Percentiles rank a stretch among this genome's conserved stretches.
Evolutionary conservation across 2,329 filamentous ascomycete genomes (phyloP).

Genomic region (Dactylonectria macrodidyma): DNA sequence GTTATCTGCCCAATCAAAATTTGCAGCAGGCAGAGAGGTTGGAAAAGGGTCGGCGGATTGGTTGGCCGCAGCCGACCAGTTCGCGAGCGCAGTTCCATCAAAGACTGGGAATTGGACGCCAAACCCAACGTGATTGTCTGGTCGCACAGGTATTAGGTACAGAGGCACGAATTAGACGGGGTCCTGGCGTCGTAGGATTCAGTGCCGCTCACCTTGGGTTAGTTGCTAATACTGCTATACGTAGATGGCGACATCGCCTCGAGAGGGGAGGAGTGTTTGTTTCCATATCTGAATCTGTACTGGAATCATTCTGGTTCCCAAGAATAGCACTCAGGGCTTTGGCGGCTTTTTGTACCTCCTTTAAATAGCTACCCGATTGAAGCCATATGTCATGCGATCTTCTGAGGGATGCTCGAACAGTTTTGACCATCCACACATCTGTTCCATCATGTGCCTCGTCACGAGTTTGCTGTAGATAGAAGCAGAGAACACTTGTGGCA

Average conservation of each 20-base stretch:
- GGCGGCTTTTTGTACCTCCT: constrained; percentile 21
- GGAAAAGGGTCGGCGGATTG: not conserved
- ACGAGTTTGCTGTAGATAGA: constrained; percentile 8
- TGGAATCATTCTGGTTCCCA: not conserved
- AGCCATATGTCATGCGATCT: constrained; percentile 21
- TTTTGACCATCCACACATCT: not conserved
- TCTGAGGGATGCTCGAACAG: not conserved
- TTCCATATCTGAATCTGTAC: not conserved
- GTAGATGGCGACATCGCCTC: not conserved
- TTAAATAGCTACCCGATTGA: constrained; percentile 7
- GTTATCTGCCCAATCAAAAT: constrained; percentile 2
- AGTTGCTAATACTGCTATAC: not conserved
- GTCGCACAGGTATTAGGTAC: not conserved
- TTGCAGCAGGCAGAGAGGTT: not conserved
- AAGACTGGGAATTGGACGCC: constrained; percentile 15
- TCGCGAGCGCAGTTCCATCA: not conserved
- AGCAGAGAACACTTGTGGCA: constrained; percentile 29
- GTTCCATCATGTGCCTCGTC: not conserved
- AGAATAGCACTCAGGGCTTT: constrained; percentile 14
- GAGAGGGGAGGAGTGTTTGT: not conserved
- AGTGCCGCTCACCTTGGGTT: constrained; percentile 8
- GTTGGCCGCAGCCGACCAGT: not conserved
- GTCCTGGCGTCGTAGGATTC: not conserved
- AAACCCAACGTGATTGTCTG: constrained; percentile 1
- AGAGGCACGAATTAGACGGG: not conserved